Evolutionary conservation across 257 asterid species (phyloP).

Genomic region (Solanum ossicruentum): DNA sequence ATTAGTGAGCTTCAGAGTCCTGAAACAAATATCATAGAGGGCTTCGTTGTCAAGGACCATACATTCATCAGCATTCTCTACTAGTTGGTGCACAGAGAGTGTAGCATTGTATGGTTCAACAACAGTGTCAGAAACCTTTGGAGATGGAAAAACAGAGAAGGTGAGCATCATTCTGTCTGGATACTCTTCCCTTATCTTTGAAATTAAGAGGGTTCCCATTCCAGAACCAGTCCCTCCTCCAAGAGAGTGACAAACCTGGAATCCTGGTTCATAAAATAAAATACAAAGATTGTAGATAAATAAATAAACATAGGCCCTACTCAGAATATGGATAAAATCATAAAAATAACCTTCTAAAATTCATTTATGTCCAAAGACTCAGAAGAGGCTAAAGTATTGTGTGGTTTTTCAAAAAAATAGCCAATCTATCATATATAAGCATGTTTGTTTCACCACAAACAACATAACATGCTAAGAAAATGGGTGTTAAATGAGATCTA

Average conservation of each 20-base stretch:
- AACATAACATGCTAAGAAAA: neutral
- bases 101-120: conserved; percentile 5
- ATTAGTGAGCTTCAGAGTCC: neutral
- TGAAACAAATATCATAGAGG: conserved; percentile 1
- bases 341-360: neutral
- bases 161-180: conserved; percentile 5
- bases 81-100: conserved; percentile 1
- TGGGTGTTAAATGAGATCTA: neutral
- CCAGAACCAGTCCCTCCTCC: conserved; percentile 4
- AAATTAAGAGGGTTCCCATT: conserved; percentile 1
- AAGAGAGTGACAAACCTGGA: conserved; percentile 4
- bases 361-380: neutral
- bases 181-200: conserved; percentile 3
- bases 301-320: neutral
- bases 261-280: neutral
- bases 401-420: neutral
- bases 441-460: neutral
- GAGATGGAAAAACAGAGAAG: conserved; percentile 5
- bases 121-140: conserved; percentile 2
- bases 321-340: neutral
- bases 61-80: conserved; percentile 2
- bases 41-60: conserved; percentile 5
- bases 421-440: neutral
- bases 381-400: neutral
- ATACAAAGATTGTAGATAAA: neutral